A percentile compares a stretch with the other conserved stretches of the same genome.
phyloP scores from a whole-genome alignment of 352 stramenopile species.

The Pythium angustatum region DNA sequence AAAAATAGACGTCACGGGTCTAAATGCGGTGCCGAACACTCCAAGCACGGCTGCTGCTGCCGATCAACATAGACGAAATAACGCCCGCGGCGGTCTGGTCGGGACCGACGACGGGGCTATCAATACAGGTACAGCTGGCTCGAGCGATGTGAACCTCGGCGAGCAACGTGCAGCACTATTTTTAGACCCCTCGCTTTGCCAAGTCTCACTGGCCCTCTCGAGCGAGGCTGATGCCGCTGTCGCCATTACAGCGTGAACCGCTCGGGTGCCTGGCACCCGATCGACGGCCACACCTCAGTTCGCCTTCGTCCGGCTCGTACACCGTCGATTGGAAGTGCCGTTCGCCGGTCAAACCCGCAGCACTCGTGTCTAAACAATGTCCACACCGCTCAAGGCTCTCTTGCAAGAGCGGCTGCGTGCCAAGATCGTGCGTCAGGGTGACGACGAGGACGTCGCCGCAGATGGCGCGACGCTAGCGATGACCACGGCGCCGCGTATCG shows the following conservation, averaged over 20 bases:
- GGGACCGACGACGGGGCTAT: neutral
- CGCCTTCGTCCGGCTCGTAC: neutral
- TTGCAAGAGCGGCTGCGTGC: slow-evolving; percentile 71
- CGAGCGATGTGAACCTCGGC: neutral
- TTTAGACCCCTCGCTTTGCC: neutral
- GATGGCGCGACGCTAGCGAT: neutral
- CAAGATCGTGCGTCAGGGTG: slow-evolving; percentile 57
- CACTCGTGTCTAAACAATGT: slow-evolving; percentile 32
- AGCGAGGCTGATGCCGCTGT: neutral
- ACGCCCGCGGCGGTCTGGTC: too few relatives aligned
- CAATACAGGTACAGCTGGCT: neutral
- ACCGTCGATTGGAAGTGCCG: neutral
- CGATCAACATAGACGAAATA: slow-evolving; percentile 8
- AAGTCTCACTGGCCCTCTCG: neutral
- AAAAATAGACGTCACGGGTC: neutral
- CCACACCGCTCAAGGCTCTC: slow-evolving; percentile 65
- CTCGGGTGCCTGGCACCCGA: too few relatives aligned
- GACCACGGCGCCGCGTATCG: slow-evolving; percentile 3
- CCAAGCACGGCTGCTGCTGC: neutral
- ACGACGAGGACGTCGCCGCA: slow-evolving; percentile 18
- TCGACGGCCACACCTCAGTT: too few relatives aligned
- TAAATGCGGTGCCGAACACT: neutral
- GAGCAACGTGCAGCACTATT: neutral
- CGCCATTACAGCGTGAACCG: too few relatives aligned
- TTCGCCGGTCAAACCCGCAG: too few relatives aligned